Evolutionary conservation across 2,329 filamentous ascomycete genomes (phyloP), one percentile per base, ranked within the genome.

Genomic region (Drechmeria coniospora): DNA sequence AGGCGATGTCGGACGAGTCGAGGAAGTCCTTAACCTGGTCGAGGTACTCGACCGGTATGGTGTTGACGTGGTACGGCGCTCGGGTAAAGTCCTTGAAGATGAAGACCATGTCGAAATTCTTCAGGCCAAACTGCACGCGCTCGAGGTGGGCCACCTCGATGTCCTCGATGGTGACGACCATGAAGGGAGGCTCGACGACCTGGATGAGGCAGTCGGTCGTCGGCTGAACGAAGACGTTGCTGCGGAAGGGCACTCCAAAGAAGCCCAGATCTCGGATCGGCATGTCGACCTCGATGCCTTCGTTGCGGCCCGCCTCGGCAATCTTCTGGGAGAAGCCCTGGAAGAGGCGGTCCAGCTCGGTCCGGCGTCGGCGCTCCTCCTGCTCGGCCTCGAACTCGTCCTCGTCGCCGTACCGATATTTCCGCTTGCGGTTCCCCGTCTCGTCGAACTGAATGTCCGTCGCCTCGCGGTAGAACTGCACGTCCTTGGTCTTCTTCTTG

Each of bases 361-460:
- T 79, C 40, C 90, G 71, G 32, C 87, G 76, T 39, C 87, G 72
- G 42, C 92, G 75, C 55, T 98, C 90, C 53, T 98, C 90, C 53
- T 98, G 90, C 51, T 98, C 90, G 23, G 87, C 84, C 53, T 98
- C 90, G 37, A 98, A 98, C 51, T 98, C 90, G 47, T 98, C 90
- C 51, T 98, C 92, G 38, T 98, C 90, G 23, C 90, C 90, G 47
- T 92, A 95, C 26, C 90, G 77, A 56, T 95, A 92, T 58, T 94
- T 94, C 40, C 90, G 80, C 61, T 94, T 93, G 37, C 92, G 73
- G 56, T 95, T 98, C 40, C 90, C 92, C 26, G 90, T 98, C 59
- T 98, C 90, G 46, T 98, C 90, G 42, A 98, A 95, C 46, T 93
- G 84, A 51, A 98, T 95, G 41, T 98, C 90, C 0, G 90, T 95